A percentile compares a stretch with the other conserved stretches of the same genome.
Conservation (phyloP, 768 basidiomycete species). For the Baorangia bicolor region DNA sequence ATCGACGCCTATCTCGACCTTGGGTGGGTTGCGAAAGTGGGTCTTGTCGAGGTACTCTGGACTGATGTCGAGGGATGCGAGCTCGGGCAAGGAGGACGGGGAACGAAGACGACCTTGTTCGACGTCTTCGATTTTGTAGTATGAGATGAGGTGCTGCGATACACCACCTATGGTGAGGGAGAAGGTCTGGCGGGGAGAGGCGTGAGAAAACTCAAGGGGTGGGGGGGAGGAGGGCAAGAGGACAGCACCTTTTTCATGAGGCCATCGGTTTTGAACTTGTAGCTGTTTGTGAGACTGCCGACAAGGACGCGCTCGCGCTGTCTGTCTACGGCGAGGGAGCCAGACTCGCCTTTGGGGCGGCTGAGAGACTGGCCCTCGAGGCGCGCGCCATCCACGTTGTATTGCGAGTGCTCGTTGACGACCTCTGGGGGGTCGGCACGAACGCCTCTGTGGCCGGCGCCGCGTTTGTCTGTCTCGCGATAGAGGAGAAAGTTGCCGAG, state of each 20-base stretch:
- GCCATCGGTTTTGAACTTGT: constrained; percentile 90
- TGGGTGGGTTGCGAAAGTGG: constrained; percentile 88
- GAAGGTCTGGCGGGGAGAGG: constrained; percentile 63
- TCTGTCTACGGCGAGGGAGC: constrained; percentile 54
- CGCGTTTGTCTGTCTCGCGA: constrained; percentile 87
- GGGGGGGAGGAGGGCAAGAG: constrained; percentile 6
- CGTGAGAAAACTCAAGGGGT: constrained; percentile 30
- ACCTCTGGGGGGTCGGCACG: constrained; percentile 43
- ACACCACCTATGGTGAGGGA: constrained; percentile 83
- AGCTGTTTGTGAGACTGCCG: constrained; percentile 88
- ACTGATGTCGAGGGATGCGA: constrained; percentile 82
- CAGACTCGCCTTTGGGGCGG: constrained; percentile 57
- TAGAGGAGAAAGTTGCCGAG: constrained; percentile 95
- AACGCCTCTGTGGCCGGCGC: constrained; percentile 57
- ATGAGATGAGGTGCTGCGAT: constrained; percentile 90
- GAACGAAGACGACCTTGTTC: constrained; percentile 83
- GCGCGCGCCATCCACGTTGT: constrained; percentile 34
- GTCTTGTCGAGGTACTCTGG: constrained; percentile 87
- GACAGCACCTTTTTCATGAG: constrained; percentile 94
- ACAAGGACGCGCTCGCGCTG: constrained; percentile 79
- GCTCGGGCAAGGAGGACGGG: constrained; percentile 85
- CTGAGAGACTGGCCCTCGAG: constrained; percentile 51
- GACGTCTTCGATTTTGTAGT: constrained; percentile 92
- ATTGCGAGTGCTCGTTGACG: constrained; percentile 39
- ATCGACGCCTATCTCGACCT: constrained; percentile 82